Evolutionary conservation across 305 asterid genomes (phyloP).

Genomic region (Fraxinus platypoda): DNA sequence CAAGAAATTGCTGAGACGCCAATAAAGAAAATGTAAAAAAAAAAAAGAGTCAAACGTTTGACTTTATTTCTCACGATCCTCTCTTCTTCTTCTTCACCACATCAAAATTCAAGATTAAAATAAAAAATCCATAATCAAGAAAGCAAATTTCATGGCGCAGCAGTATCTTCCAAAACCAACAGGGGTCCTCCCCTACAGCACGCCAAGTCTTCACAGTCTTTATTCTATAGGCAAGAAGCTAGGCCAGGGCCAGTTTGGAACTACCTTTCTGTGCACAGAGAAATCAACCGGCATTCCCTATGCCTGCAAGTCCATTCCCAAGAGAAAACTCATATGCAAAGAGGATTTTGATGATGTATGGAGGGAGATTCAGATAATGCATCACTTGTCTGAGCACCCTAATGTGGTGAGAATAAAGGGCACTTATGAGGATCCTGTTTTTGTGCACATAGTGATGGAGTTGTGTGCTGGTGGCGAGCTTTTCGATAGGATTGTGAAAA

Average conservation of each 20-base stretch:
- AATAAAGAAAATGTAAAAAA: not conserved
- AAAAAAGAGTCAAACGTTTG: not conserved
- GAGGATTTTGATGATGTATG: not conserved
- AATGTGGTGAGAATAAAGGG: not conserved
- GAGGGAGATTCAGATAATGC: conserved; percentile 6
- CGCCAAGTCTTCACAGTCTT: not conserved
- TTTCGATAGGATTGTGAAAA: not conserved
- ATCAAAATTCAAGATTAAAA: not conserved
- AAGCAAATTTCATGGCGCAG: not conserved
- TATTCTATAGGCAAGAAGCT: not conserved
- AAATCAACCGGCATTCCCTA: not conserved
- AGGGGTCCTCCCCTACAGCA: not conserved
- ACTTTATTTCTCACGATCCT: not conserved
- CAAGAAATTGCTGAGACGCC: not conserved
- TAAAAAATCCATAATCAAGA: not conserved
- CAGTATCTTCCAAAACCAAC: not conserved
- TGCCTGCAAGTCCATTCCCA: not conserved
- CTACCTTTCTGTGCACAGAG: not conserved
- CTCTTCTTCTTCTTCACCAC: not conserved
- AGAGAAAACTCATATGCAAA: not conserved
- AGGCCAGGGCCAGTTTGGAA: not conserved
- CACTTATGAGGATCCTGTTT: not conserved
- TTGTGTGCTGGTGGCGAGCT: not conserved
- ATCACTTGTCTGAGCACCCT: not conserved
- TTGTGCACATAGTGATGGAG: not conserved